Percentiles rank a stretch among this genome's conserved stretches.
Evolutionary conservation across 306 rosid species (phyloP).

Genomic region (Betula pendula): DNA sequence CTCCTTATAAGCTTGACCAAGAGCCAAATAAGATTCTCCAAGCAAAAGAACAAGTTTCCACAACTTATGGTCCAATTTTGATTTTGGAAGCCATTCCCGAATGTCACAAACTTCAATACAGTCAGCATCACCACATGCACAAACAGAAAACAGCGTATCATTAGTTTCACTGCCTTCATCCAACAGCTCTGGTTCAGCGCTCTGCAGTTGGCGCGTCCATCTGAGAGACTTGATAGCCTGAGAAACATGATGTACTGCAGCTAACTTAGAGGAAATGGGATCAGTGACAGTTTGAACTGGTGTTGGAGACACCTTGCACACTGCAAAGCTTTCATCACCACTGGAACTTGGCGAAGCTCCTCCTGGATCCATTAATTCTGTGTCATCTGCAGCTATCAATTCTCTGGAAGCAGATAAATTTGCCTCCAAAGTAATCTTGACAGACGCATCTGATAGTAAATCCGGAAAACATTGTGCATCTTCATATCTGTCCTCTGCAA

Average conservation of each 20-base stretch:
- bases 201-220: slow-evolving; percentile 91
- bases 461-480: slow-evolving; percentile 39
- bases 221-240: slow-evolving; percentile 96
- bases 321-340: slow-evolving; percentile 44
- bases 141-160: slow-evolving; percentile 58
- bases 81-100: slow-evolving; percentile 92
- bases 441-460: slow-evolving; percentile 45
- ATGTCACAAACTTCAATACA: slow-evolving; percentile 98
- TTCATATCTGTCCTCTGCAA: slow-evolving; percentile 41
- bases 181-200: slow-evolving; percentile 57
- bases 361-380: slow-evolving; percentile 39
- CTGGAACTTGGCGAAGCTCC: slow-evolving; percentile 30
- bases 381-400: slow-evolving; percentile 39
- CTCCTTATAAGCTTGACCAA: slow-evolving; percentile 85
- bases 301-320: slow-evolving; percentile 52
- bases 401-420: slow-evolving; percentile 39
- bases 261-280: slow-evolving; percentile 89
- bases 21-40: slow-evolving; percentile 94
- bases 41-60: slow-evolving; percentile 98
- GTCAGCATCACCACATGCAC: slow-evolving; percentile 96
- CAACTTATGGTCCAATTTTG: slow-evolving; percentile 81
- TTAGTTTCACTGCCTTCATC: slow-evolving; percentile 47
- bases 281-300: slow-evolving; percentile 81
- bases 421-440: slow-evolving; percentile 50
- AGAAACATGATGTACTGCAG: slow-evolving; percentile 96